Conservation (phyloP, 1,139 yeast species). For the Candida buenavistaensis region DNA sequence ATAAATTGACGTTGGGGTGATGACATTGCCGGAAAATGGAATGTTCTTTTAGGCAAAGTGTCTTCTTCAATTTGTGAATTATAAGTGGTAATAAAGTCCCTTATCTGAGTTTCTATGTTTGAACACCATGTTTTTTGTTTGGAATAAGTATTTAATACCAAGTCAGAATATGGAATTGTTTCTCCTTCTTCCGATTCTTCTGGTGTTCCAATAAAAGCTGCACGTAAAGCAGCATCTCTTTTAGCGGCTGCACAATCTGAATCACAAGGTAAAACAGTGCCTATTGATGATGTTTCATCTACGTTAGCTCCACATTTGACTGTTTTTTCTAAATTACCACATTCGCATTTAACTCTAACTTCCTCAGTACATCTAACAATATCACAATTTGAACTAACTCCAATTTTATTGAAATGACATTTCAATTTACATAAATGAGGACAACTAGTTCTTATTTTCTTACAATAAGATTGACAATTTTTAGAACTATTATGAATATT, state of each 20-base stretch:
- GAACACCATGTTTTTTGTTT: slow-evolving; percentile 66
- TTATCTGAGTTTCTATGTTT: slow-evolving; percentile 55
- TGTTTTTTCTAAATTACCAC: slow-evolving; percentile 54
- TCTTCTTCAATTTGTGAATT: slow-evolving; percentile 19
- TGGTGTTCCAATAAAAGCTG: slow-evolving; percentile 52
- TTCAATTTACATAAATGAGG: slow-evolving; percentile 61
- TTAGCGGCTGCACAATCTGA: slow-evolving; percentile 64
- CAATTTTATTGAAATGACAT: slow-evolving; percentile 61
- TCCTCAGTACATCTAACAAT: slow-evolving; percentile 43
- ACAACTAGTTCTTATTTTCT: slow-evolving; percentile 50
- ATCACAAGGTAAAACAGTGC: slow-evolving; percentile 55
- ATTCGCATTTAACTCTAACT: slow-evolving; percentile 56
- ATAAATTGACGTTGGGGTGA: slow-evolving; percentile 68
- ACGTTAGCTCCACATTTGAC: slow-evolving; percentile 57
- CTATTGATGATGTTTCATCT: slow-evolving; percentile 26
- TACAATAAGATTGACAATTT: slow-evolving; percentile 58
- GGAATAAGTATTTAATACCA: slow-evolving; percentile 41
- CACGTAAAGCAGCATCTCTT: slow-evolving; percentile 62
- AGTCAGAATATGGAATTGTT: slow-evolving; percentile 41
- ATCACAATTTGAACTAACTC: slow-evolving; percentile 39
- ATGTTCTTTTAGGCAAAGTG: slow-evolving; percentile 18
- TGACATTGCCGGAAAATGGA: slow-evolving; percentile 75
- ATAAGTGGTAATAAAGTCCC: slow-evolving; percentile 45
- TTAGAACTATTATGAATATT: slow-evolving; percentile 33
- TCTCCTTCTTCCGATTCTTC: slow-evolving; percentile 17